A percentile compares a stretch with the other conserved stretches of the same genome.
Conservation (phyloP, 257 asterid genomes). For the Lycium ferocissimum region DNA sequence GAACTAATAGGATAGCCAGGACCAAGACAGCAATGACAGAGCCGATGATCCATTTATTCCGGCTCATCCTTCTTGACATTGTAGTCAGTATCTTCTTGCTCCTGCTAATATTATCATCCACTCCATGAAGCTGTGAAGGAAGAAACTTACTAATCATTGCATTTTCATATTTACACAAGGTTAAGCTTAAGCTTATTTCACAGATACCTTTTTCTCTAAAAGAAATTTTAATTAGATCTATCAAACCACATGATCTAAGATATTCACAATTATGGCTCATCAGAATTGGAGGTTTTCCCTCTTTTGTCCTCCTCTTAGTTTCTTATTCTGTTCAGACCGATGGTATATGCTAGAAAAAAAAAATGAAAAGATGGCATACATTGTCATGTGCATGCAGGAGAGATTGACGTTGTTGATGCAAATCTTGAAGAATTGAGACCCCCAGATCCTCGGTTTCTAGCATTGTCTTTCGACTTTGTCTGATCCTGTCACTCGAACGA, state of each 20-base stretch:
- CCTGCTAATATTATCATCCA: conserved; percentile 72
- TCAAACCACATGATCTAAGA: background rate
- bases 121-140: conserved; percentile 72
- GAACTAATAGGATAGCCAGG: conserved; percentile 62
- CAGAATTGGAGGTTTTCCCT: background rate
- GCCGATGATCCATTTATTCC: conserved; percentile 76
- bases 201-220: background rate
- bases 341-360: background rate
- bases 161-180: background rate
- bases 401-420: conserved; percentile 70
- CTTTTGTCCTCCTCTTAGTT: conserved; percentile 1
- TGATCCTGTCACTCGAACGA: conserved; percentile 56
- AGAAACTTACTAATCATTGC: background rate
- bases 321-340: background rate
- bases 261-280: background rate
- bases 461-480: conserved; percentile 62
- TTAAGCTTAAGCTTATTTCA: background rate
- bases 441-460: conserved; percentile 72
- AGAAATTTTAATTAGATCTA: background rate
- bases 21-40: conserved; percentile 54
- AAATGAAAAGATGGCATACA: conserved; percentile 32
- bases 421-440: conserved; percentile 67
- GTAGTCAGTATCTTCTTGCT: conserved; percentile 74
- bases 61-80: conserved; percentile 83
- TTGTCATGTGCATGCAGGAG: conserved; percentile 60